Base-by-base conservation (phyloP, 2,329 filamentous ascomycete genomes). In the Pseudocercospora macadamiae region DNA sequence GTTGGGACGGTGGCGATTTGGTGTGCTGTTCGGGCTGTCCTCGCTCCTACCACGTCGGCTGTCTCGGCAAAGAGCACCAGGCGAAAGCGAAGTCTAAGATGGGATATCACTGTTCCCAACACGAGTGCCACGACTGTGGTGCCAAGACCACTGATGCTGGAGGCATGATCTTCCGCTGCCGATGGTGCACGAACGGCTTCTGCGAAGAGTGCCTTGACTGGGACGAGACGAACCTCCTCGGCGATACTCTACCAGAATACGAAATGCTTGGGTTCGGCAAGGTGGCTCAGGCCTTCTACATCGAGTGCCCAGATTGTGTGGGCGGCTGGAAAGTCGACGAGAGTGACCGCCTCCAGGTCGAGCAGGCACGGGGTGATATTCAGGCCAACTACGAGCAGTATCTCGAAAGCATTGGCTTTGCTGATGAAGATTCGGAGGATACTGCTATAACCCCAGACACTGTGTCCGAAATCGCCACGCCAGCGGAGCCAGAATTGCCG, bases 201-300 rank as follows among this genome's bases (percentile, higher is more conserved):
- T 87, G 84, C 64, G 84, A 87, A 55, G 80, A 85, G 44, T 86
- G 84, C 64, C 67, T 86, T 0, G 78, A 85, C 48, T 85, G 81
- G 72, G 75, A 81, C 3, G 73, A 74, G 2, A 76, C 78, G 0
- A 73, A 74, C 3, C 76, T 86, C 0, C 67, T 86, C 10, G 83
- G 81, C 8, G 77, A 82, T 21, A 79, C 76, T 12, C 70, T 85
- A 0, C 75, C 77, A 1, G 82, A 85, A 64, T 82, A 80, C 53
- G 77, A 84, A 55, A 62, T 80, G n/a, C 71, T 84, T 1, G 76
- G 75, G 0, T 83, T 80, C 55, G 69, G 68, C 0, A 69, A 74
- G 2, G 71, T 73, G 2, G 59, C 66, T 0, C 76, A 80, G 25
- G 80, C 79, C 0, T 85, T 80, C 69, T 85, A 80, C 63, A 74